Conservation (phyloP, 768 basidiomycete genomes). For the Lactarius sp. region DNA sequence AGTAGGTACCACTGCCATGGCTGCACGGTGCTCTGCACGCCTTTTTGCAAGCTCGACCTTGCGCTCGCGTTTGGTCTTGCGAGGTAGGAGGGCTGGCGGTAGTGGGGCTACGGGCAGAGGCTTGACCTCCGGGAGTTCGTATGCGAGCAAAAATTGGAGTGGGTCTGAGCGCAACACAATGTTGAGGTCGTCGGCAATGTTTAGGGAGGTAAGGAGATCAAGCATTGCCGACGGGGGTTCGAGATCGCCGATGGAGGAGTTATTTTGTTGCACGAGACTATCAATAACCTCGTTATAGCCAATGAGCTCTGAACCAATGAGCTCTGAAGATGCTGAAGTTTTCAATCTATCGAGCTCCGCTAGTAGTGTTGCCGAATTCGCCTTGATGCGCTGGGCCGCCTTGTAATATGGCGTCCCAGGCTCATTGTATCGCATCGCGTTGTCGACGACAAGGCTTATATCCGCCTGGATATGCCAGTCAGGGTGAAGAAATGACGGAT, state of each 20-base stretch:
- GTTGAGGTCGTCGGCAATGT: constrained; percentile 51
- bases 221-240: constrained; percentile 63
- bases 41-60: constrained; percentile 18
- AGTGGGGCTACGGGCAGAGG: constrained; percentile 56
- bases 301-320: constrained; percentile 10
- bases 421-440: constrained; percentile 85
- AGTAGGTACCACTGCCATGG: not conserved
- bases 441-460: constrained; percentile 75
- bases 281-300: not conserved
- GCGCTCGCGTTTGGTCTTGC: constrained; percentile 29
- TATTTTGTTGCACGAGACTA: not conserved
- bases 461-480: constrained; percentile 54
- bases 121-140: constrained; percentile 58
- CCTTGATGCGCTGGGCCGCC: constrained; percentile 60
- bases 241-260: constrained; percentile 54
- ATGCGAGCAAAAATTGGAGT: constrained; percentile 61
- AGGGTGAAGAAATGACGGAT: not conserved
- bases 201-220: constrained; percentile 49
- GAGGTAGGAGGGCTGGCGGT: constrained; percentile 34
- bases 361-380: constrained; percentile 39
- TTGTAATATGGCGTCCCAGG: constrained; percentile 66
- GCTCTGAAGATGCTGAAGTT: constrained; percentile 16
- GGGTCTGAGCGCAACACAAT: constrained; percentile 55
- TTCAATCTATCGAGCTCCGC: constrained; percentile 37
- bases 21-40: constrained; percentile 10